A percentile compares a stretch with the other conserved stretches of the same genome.
These are phyloP conservation scores for Trichomonas tenax DNA, from an alignment of 208 protist species.

Conservation along the genomic window DNA sequence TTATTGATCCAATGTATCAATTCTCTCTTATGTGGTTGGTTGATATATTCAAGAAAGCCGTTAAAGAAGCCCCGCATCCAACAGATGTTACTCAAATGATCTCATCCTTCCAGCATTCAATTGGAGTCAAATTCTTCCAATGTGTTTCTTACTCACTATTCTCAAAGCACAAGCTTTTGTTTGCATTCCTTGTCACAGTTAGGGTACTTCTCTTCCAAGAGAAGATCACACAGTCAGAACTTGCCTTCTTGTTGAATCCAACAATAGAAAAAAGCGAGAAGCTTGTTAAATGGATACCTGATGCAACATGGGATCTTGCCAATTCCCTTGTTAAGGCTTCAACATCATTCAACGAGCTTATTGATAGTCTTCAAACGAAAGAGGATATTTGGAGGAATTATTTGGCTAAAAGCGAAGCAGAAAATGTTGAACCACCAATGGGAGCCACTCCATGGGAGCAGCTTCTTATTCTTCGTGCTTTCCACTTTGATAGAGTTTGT, in stretches of 20 bases:
- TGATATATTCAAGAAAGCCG: background rate
- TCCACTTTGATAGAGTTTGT: constrained; percentile 77
- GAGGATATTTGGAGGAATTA: background rate
- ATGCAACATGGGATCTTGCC: background rate
- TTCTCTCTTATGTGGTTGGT: constrained; percentile 19
- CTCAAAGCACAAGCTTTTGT: constrained; percentile 92
- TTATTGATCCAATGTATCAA: constrained; percentile 50
- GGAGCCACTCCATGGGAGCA: constrained; percentile 59
- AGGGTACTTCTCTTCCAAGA: constrained; percentile 37
- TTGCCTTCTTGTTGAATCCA: constrained; percentile 39
- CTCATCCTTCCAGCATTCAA: constrained; percentile 48
- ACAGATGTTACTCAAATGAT: background rate
- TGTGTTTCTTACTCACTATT: constrained; percentile 86
- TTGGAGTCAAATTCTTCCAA: constrained; percentile 60
- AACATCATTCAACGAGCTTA: background rate
- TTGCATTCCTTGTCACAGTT: constrained; percentile 80
- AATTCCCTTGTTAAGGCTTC: background rate
- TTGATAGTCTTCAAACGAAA: background rate
- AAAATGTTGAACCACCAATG: background rate
- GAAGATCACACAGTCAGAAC: constrained; percentile 33
- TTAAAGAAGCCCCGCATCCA: background rate
- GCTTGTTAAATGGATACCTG: background rate
- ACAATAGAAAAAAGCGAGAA: background rate
- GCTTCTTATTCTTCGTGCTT: constrained; percentile 73
- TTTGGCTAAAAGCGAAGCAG: background rate